phyloP scores from a whole-genome alignment of 129 eudicot species.

The Ambrosia artemisiifolia region DNA sequence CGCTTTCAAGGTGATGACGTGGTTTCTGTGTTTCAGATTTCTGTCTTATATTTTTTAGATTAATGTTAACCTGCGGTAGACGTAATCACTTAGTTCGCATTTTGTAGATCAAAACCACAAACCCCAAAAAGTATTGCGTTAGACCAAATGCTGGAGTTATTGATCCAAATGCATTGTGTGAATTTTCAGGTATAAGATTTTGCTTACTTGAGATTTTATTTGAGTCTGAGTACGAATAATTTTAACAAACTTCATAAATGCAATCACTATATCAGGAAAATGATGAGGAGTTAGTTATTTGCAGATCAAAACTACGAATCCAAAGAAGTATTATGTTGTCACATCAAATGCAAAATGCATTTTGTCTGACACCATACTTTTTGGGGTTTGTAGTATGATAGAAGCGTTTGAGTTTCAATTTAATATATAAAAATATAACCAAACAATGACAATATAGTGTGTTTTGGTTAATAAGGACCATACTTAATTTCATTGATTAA shows the following conservation, averaged over 20 bases:
- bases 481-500: neutral
- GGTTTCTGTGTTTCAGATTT: slow-evolving; percentile 1
- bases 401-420: neutral
- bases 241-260: neutral
- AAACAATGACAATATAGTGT: neutral
- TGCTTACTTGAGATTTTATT: neutral
- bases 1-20: slow-evolving; percentile 42
- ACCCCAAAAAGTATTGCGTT: slow-evolving; percentile 62
- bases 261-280: neutral
- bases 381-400: neutral
- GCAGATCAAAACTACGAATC: too few relatives aligned
- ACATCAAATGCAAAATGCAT: too few relatives aligned
- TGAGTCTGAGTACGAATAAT: neutral
- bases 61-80: neutral
- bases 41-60: neutral
- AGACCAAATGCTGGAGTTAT: slow-evolving; percentile 55
- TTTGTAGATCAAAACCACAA: slow-evolving; percentile 56
- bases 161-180: slow-evolving; percentile 35
- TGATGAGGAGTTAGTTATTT: neutral
- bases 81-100: slow-evolving; percentile 5
- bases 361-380: too few relatives aligned
- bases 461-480: neutral
- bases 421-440: neutral
- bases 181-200: slow-evolving; percentile 36
- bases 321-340: too few relatives aligned